Base-by-base conservation (phyloP, 306 rosid genomes). In the Prinsepia uniflora region DNA sequence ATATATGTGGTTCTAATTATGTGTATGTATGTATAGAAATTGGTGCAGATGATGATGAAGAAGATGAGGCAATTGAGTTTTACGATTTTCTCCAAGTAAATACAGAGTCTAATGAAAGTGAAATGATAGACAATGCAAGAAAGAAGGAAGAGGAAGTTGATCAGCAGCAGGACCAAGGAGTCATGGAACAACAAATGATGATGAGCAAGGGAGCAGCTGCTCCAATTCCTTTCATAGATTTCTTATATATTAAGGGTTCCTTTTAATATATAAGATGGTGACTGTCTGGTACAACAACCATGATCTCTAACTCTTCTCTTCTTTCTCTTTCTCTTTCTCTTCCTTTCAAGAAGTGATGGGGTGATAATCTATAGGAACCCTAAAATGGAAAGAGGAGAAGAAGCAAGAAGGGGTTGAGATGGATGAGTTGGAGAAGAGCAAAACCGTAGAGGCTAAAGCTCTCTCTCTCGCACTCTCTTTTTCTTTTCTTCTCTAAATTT, bases 71-170 rank as follows among this genome's bases (percentile, higher is more conserved):
- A 24, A 43, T 84, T 13, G 90, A 89, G 86, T 89, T 91, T 73
- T 91, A 91, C 63, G 88, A 92, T 81, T 92, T 92, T 78, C 96
- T 92, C 54, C 90, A 81, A 74, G 82, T 92, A 53, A 91, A 91
- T 50, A 77, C 90, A 0, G 89, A 86, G 63, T 89, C 94, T 10
- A 87, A 83, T 53, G 85, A 82, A 75, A 92, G 98, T 67, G 98
- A 89, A 74, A 90, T 89, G 62, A 92, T 81, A 10, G 87, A 92
- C 70, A 53, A 77, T 72, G 72, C 85, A 19, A 86, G 80, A 83
- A 86, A 78, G 80, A 95, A 87, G 6, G 98, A 87, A 2, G 96
- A 92, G 62, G 89, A 88, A 78, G 98, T 89, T 24, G 30, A 24
- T 24, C 30, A 24, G 30, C 30, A 24, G 30, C 30, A 24, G 3